Percentiles rank a stretch among this genome's conserved stretches.
Conservation (phyloP, 148 eudicot species). For the Camellia lanceoleosa region DNA sequence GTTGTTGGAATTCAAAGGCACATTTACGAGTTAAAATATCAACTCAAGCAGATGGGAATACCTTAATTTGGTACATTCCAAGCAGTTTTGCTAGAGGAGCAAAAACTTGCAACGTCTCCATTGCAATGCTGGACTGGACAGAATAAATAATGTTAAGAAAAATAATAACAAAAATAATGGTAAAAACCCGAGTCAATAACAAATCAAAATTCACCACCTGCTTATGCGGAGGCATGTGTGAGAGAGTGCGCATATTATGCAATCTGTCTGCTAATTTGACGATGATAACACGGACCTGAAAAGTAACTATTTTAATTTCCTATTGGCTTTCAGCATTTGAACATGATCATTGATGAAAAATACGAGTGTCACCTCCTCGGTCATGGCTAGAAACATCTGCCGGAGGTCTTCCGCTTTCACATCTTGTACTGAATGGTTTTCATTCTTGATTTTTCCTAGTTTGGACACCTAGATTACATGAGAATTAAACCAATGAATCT, state of each 20-base stretch:
- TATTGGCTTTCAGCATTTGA: neutral
- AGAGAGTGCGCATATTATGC: slow-evolving; percentile 98
- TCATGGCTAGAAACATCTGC: slow-evolving; percentile 99
- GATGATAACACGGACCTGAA: slow-evolving; percentile 95
- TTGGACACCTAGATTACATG: slow-evolving; percentile 71
- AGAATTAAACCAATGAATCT: neutral
- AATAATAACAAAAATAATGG: neutral
- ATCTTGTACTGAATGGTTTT: slow-evolving; percentile 70
- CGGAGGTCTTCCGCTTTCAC: slow-evolving; percentile 96
- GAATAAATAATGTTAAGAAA: slow-evolving; percentile 17
- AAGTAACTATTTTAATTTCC: slow-evolving; percentile 16
- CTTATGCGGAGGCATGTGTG: slow-evolving; percentile 97
- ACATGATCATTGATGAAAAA: neutral
- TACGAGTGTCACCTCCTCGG: slow-evolving; percentile 67
- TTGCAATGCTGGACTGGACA: slow-evolving; percentile 85
- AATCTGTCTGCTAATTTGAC: slow-evolving; percentile 97
- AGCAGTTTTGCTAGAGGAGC: slow-evolving; percentile 95
- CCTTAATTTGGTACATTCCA: slow-evolving; percentile 98
- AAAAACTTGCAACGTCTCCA: slow-evolving; percentile 95
- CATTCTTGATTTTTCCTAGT: slow-evolving; percentile 83
- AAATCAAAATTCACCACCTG: slow-evolving; percentile 50
- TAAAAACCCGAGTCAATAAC: neutral
- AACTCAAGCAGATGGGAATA: slow-evolving; percentile 22
- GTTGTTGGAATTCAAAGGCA: slow-evolving; percentile 5
- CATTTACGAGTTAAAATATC: neutral